Base-by-base conservation (phyloP, 2,329 filamentous ascomycete species). In the Colletotrichum scovillei region DNA sequence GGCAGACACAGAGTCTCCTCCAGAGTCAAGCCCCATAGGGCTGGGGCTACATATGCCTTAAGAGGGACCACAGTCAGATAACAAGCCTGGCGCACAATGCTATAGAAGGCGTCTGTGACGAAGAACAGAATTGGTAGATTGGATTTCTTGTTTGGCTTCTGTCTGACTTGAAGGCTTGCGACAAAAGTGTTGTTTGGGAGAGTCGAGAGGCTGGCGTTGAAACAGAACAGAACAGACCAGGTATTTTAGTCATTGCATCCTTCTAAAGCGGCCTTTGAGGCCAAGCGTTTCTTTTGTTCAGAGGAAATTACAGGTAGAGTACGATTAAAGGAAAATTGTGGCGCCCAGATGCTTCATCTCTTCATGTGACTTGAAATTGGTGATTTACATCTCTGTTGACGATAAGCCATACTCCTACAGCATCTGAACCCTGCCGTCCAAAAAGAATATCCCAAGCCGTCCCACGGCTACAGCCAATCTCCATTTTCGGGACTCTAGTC, bases 401-500 rank as follows among this genome's bases (percentile, higher is more conserved):
- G 9, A 30, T 19, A 14, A 26, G 5, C 4, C 9, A 9, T 9
- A 14, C 28, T 38, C 9, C 16, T 64, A 14, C 30, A 26, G 19
- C 38, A 5, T 38, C 22, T 2, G 6, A 5, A 8, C 49, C 49
- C 24, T 8, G 22, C 7, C 5, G 22, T 14, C n/a, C 19, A 11
- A 12, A 11, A 14, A 6, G 8, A 8, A 9, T 9, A 5, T 38
- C 26, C 1, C 16, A 19, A 14, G 35, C 8, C 8, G 26, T 26
- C 3, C 30, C 14, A 26, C n/a, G 49, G 28, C 24, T 22, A 6
- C 22, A n/a, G 32, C 9, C 22, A 65, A 11, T 16, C 35, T 30
- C 16, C 5, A 11, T 22, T 24, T 7, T 19, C 16, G 4, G 6
- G 12, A 12, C 19, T n/a, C 32, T 46, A 88, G 58, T 84, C 81